Evolutionary conservation across 495 filamentous ascomycete genomes (phyloP).

Genomic region (Aspergillus baeticus): DNA sequence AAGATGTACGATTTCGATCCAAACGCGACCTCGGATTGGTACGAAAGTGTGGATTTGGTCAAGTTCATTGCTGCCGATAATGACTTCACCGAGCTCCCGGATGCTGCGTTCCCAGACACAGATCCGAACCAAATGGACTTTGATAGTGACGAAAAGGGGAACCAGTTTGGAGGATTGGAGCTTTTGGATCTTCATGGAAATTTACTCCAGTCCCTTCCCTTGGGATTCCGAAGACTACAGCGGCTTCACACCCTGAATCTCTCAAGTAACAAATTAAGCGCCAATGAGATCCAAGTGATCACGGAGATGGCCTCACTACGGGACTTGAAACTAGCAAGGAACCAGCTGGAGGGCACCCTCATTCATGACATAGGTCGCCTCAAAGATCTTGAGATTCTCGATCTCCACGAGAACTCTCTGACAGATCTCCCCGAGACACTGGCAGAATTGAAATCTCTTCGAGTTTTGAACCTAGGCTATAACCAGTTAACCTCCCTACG

Average conservation of each 20-base stretch:
- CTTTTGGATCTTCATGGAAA: slow-evolving; percentile 86
- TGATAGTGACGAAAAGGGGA: slow-evolving; percentile 63
- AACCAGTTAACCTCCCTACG: slow-evolving; percentile 72
- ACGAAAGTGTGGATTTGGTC: slow-evolving; percentile 89
- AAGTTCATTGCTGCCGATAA: slow-evolving; percentile 91
- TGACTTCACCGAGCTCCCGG: slow-evolving; percentile 71
- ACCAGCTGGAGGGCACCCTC: slow-evolving; percentile 66
- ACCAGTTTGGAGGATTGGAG: slow-evolving; percentile 82
- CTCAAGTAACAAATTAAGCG: slow-evolving; percentile 75
- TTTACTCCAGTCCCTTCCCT: slow-evolving; percentile 64
- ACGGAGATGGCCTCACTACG: slow-evolving; percentile 65
- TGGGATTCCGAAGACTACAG: slow-evolving; percentile 70
- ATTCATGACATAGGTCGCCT: slow-evolving; percentile 57
- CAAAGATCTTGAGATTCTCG: slow-evolving; percentile 69
- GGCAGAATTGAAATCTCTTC: slow-evolving; percentile 60
- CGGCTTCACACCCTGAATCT: slow-evolving; percentile 79
- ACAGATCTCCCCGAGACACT: slow-evolving; percentile 72
- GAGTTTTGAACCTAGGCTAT: slow-evolving; percentile 71
- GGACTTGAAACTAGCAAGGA: slow-evolving; percentile 81
- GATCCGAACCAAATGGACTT: slow-evolving; percentile 53
- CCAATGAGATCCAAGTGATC: slow-evolving; percentile 69
- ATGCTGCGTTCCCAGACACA: slow-evolving; percentile 74
- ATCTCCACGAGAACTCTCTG: slow-evolving; percentile 78
- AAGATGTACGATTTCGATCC: slow-evolving; percentile 82
- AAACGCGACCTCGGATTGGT: slow-evolving; percentile 68